phyloP scores from a whole-genome alignment of 345 rosid species.

The Dipteronia sinensis region DNA sequence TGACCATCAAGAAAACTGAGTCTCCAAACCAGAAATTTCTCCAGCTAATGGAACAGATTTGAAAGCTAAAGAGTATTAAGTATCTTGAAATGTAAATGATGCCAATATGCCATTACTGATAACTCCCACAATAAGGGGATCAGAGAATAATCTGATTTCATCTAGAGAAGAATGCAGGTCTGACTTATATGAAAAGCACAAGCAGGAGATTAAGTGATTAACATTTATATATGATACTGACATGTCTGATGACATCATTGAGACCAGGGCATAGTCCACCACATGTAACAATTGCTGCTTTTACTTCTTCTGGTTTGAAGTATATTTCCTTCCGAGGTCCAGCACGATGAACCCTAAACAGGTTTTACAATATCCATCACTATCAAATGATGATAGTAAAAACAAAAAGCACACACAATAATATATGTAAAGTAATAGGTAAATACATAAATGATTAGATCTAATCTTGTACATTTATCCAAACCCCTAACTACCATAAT shows the following conservation, averaged over 20 bases:
- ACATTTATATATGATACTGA: conserved; percentile 27
- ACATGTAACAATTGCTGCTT: conserved; percentile 92
- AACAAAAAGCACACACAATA: background rate
- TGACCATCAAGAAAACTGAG: background rate
- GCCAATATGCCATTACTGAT: background rate
- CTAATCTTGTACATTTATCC: background rate
- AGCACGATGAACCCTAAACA: conserved; percentile 85
- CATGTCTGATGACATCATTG: conserved; percentile 93
- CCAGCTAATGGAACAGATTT: background rate
- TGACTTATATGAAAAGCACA: background rate
- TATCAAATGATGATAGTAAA: background rate
- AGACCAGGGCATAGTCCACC: conserved; percentile 98
- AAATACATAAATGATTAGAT: conserved; percentile 8
- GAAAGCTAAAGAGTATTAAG: background rate
- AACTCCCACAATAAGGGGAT: background rate
- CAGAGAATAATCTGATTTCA: background rate
- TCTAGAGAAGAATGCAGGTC: background rate
- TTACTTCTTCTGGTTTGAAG: conserved; percentile 85
- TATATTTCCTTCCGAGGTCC: conserved; percentile 92
- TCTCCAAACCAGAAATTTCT: background rate
- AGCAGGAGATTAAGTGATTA: background rate
- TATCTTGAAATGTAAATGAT: conserved; percentile 2
- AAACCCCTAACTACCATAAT: background rate
- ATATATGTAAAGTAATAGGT: background rate
- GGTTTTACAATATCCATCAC: conserved; percentile 14